A percentile compares a stretch with the other conserved stretches of the same genome.
Evolutionary conservation across 2,329 filamentous ascomycete genomes (phyloP).

Genomic region (Penicillium palitans): DNA sequence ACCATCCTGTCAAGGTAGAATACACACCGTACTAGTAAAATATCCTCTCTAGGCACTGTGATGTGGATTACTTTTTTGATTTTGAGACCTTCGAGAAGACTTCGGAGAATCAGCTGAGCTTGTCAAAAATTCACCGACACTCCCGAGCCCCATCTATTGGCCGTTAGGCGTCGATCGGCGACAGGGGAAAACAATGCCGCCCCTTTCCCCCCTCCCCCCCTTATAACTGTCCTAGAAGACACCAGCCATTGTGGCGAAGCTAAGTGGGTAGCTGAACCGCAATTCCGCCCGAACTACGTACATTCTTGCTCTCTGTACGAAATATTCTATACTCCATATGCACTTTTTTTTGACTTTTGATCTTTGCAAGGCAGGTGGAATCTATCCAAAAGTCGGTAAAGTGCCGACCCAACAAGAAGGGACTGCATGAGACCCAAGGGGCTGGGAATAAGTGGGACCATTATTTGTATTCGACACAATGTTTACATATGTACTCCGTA

Average conservation of each 20-base stretch:
- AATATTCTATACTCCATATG: background rate
- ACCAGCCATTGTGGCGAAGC: constrained; percentile 3
- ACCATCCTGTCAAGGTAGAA: constrained; percentile 19
- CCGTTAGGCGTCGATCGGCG: constrained; percentile 21
- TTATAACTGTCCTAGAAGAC: background rate
- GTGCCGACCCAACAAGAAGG: constrained; percentile 26
- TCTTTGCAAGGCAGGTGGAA: background rate
- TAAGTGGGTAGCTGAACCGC: background rate
- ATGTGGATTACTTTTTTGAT: background rate
- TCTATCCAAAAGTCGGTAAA: constrained; percentile 28
- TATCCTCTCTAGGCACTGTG: background rate
- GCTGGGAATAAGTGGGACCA: constrained; percentile 25
- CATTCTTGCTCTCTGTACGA: background rate
- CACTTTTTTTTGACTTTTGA: background rate
- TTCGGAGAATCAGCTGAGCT: constrained; percentile 25
- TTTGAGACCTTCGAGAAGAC: constrained; percentile 23
- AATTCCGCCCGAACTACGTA: background rate
- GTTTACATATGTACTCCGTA: background rate
- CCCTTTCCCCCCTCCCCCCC: constrained; percentile 2
- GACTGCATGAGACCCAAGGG: constrained; percentile 24
- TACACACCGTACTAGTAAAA: constrained; percentile 8
- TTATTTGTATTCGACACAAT: constrained; percentile 17
- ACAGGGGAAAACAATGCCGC: constrained; percentile 9
- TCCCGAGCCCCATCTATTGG: constrained; percentile 18
- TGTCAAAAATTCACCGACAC: constrained; percentile 30